Conservation (phyloP, 768 basidiomycete genomes). For the Trametes villosa region DNA sequence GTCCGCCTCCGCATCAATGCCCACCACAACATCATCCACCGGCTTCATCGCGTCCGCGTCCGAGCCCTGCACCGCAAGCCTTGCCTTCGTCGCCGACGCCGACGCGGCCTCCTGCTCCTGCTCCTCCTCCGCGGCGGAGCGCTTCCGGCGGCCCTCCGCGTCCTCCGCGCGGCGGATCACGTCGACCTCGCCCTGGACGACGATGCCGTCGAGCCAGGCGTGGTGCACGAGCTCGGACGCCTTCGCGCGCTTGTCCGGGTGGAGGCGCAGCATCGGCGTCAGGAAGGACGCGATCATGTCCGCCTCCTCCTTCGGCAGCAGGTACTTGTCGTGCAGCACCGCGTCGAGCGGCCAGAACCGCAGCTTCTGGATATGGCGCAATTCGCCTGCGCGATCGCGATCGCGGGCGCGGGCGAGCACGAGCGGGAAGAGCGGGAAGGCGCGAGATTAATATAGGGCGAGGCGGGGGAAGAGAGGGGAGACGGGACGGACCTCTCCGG, state of each 20-base stretch:
- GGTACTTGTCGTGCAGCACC: conserved; percentile 93
- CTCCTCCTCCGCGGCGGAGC: conserved; percentile 42
- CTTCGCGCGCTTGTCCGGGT: conserved; percentile 86
- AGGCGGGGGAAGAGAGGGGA: not conserved
- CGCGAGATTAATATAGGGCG: not conserved
- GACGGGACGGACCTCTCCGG: conserved; percentile 71
- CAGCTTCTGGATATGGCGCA: conserved; percentile 92
- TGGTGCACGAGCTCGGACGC: conserved; percentile 88
- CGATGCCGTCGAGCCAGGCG: conserved; percentile 82
- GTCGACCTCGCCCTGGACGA: conserved; percentile 91
- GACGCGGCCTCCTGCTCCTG: conserved; percentile 36
- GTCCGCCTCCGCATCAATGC: conserved; percentile 14
- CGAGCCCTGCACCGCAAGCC: conserved; percentile 22
- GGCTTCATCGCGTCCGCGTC: conserved; percentile 75
- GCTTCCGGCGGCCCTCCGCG: conserved; percentile 44
- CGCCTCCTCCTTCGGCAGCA: conserved; percentile 84
- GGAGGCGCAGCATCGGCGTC: conserved; percentile 86
- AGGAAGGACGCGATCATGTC: conserved; percentile 82
- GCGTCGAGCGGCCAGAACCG: conserved; percentile 87
- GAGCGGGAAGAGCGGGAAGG: not conserved
- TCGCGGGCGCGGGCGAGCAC: not conserved
- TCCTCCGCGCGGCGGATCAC: conserved; percentile 68
- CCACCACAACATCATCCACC: conserved; percentile 56
- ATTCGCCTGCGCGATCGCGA: conserved; percentile 56
- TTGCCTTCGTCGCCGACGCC: conserved; percentile 19